Percentiles rank a stretch among this genome's conserved stretches.
These are phyloP conservation scores for Pugionium dolabratum DNA, from an alignment of 345 rosid species.

Conservation along the genomic window DNA sequence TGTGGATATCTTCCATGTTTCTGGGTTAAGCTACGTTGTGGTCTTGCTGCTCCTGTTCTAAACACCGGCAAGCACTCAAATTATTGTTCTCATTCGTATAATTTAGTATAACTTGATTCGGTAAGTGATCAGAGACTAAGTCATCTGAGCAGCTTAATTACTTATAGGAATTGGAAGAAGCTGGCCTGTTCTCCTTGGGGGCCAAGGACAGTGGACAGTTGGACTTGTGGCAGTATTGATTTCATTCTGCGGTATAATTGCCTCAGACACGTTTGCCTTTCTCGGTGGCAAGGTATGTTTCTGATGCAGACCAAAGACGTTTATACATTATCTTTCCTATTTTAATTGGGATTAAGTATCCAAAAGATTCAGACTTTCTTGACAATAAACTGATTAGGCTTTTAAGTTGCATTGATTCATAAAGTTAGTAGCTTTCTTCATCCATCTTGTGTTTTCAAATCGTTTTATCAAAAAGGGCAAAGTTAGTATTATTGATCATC, in stretches of 20 bases:
- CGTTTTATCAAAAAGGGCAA: not conserved
- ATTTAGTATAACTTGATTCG: not conserved
- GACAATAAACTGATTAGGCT: not conserved
- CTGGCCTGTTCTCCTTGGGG: constrained; percentile 83
- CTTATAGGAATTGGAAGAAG: constrained; percentile 61
- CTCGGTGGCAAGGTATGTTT: constrained; percentile 80
- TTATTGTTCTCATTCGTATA: constrained; percentile 25
- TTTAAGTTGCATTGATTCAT: not conserved
- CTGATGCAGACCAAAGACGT: not conserved
- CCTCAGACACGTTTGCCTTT: constrained; percentile 90
- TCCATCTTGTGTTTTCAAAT: not conserved
- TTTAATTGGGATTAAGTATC: constrained; percentile 6
- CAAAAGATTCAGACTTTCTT: not conserved
- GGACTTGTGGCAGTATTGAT: constrained; percentile 91
- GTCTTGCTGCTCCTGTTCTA: constrained; percentile 73
- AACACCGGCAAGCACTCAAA: constrained; percentile 64
- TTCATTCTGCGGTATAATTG: constrained; percentile 79
- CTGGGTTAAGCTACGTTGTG: constrained; percentile 92
- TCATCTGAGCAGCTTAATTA: constrained; percentile 37
- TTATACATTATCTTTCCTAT: not conserved
- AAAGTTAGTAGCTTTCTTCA: constrained; percentile 16
- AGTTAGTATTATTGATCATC: too few species aligned
- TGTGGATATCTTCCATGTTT: constrained; percentile 97
- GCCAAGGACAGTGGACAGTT: constrained; percentile 91
- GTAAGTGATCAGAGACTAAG: constrained; percentile 16